Evolutionary conservation across 306 rosid species (phyloP), one percentile per base, ranked within the genome.

Genomic region (Vigna angularis): DNA sequence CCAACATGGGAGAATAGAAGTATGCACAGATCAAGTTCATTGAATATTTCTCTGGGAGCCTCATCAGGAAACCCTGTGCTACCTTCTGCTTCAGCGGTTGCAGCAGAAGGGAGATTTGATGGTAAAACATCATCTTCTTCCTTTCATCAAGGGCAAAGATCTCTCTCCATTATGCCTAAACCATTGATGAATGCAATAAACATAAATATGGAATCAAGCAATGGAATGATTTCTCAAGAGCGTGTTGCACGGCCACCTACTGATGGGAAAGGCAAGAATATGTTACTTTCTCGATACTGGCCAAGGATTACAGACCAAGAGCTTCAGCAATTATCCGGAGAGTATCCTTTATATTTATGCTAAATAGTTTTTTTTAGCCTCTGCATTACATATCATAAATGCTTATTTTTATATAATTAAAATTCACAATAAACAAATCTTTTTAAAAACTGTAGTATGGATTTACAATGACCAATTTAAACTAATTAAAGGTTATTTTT

Each of bases 221-320:
- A 83, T 71, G 80, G 82, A 36, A 8, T 53, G 56, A 38, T 40
- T 72, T 66, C 88, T 75, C 87, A 84, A 45, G 76, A 81, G 68
- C 93, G 96, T 56, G 73, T 85, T 75, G 93, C 92, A 38, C 87
- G 94, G 62, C 97, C 98, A 71, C 93, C 93, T 44, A 88, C 86
- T 79, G 97, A 93, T 50, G 90, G 95, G 30, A 90, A 89, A 28
- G 98, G 93, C 26, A 95, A 85, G 83, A 95, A 71, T 75, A 91
- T 91, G 71, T 76, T 93, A 68, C 97, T 91, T 87, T 93, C 98
- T 20, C 91, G 99, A 68, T 95, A 95, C 84, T 95, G 99, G 98
- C 99, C 99, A 0, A 87, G 90, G 85, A 91, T 93, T 73, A 93
- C 98, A 28, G 93, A 91, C 66, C 90, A 86, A 81, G 99, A 95